Conservation (phyloP, 495 filamentous ascomycete species). For the Tuber magnatum region DNA sequence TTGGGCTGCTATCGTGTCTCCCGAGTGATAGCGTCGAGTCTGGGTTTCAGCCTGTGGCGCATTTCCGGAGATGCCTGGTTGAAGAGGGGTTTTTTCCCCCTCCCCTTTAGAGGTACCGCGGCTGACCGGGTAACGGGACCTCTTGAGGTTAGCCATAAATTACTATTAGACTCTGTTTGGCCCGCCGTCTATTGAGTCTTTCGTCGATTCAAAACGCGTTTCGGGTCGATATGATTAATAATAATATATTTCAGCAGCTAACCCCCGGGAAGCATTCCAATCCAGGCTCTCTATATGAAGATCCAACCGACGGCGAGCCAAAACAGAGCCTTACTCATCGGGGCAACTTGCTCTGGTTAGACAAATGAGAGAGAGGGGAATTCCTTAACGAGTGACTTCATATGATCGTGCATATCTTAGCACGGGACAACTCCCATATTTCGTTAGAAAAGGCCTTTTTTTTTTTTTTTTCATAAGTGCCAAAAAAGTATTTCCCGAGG, state of each 20-base stretch:
- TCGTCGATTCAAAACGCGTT: too few species aligned
- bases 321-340: too few species aligned
- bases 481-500: neutral
- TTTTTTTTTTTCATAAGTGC: neutral
- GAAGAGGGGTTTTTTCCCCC: neutral
- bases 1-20: neutral
- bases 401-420: neutral
- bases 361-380: neutral
- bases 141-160: neutral
- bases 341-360: neutral
- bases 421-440: neutral
- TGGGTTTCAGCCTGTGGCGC: neutral
- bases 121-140: neutral
- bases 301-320: too few species aligned
- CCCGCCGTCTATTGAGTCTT: too few species aligned
- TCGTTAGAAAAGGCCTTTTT: neutral
- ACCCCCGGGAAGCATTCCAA: too few species aligned
- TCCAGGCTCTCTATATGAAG: too few species aligned
- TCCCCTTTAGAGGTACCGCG: neutral
- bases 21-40: neutral
- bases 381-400: neutral
- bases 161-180: too few species aligned
- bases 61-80: neutral
- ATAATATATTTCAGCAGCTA: too few species aligned
- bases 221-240: too few species aligned